phyloP scores from a whole-genome alignment of 1,284 basidiomycete genomes.

The Gomphus bonarii region DNA sequence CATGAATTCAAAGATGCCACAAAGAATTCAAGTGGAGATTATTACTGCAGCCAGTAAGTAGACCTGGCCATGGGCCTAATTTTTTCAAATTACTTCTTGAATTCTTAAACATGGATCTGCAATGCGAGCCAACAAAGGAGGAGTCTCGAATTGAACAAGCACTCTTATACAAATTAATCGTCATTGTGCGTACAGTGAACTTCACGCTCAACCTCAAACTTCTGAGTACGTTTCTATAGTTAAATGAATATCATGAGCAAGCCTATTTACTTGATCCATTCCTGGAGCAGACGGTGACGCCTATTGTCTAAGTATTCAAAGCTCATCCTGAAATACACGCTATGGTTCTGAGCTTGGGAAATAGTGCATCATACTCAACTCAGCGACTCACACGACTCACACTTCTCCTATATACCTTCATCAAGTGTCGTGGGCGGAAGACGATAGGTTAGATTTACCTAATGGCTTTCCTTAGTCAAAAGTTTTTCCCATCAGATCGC shows the following conservation, averaged over 20 bases:
- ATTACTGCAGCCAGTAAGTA: too few relatives aligned
- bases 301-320: constrained; percentile 64
- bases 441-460: constrained; percentile 60
- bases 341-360: constrained; percentile 18
- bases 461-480: constrained; percentile 42
- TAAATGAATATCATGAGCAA: constrained; percentile 89
- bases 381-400: constrained; percentile 46
- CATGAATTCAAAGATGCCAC: too few relatives aligned
- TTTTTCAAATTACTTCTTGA: constrained; percentile 42
- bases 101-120: constrained; percentile 43
- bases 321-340: constrained; percentile 40
- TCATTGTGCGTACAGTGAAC: constrained; percentile 20
- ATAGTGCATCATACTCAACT: constrained; percentile 25
- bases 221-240: constrained; percentile 35
- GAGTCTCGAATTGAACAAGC: constrained; percentile 35
- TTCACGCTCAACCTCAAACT: not conserved
- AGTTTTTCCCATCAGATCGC: constrained; percentile 87
- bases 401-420: constrained; percentile 68
- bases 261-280: constrained; percentile 93
- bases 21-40: too few relatives aligned
- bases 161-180: constrained; percentile 29
- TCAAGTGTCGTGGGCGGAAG: constrained; percentile 90
- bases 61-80: constrained; percentile 24
- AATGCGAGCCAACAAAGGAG: constrained; percentile 33
- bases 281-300: constrained; percentile 74